Percentiles rank a stretch among this genome's conserved stretches.
Conservation (phyloP, 2,329 filamentous ascomycete genomes). For the Pochonia chlamydosporia region DNA sequence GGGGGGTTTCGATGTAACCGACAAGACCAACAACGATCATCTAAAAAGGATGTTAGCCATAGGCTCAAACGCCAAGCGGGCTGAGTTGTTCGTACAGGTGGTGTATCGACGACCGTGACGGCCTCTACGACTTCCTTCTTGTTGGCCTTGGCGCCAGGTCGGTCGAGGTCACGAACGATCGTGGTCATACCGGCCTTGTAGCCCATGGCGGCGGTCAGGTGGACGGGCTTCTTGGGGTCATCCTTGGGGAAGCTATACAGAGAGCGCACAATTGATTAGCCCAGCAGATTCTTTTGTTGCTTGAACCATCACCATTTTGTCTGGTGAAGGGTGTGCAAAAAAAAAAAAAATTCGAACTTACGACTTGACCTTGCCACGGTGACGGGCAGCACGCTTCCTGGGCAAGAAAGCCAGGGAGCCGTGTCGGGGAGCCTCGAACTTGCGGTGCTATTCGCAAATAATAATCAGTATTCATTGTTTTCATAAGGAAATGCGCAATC, state of each 20-base stretch:
- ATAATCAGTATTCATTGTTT: constrained; percentile 10
- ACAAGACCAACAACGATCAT: constrained; percentile 99
- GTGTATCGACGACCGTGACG: constrained; percentile 82
- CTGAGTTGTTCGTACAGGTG: constrained; percentile 88
- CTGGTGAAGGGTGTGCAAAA: not conserved
- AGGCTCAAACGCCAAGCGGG: constrained; percentile 69
- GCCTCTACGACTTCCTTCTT: constrained; percentile 97
- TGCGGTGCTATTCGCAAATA: constrained; percentile 42
- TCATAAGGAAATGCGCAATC: constrained; percentile 13
- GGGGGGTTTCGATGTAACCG: constrained; percentile 99
- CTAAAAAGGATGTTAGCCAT: constrained; percentile 70
- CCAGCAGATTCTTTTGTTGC: too few species aligned
- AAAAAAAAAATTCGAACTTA: constrained; percentile 46
- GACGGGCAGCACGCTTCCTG: constrained; percentile 86
- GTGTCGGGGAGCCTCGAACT: constrained; percentile 84
- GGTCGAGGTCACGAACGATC: constrained; percentile 98
- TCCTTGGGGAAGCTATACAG: constrained; percentile 93
- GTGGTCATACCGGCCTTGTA: constrained; percentile 99
- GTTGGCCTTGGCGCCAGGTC: constrained; percentile 98
- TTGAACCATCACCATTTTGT: too few species aligned
- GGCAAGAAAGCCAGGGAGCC: constrained; percentile 86
- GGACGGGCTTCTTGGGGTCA: constrained; percentile 99
- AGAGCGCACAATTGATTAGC: not conserved
- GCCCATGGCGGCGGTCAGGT: constrained; percentile 95
- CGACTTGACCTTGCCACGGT: constrained; percentile 98